Evolutionary conservation across 2,329 filamentous ascomycete species (phyloP).

Genomic region (Xylariaceae sp.): DNA sequence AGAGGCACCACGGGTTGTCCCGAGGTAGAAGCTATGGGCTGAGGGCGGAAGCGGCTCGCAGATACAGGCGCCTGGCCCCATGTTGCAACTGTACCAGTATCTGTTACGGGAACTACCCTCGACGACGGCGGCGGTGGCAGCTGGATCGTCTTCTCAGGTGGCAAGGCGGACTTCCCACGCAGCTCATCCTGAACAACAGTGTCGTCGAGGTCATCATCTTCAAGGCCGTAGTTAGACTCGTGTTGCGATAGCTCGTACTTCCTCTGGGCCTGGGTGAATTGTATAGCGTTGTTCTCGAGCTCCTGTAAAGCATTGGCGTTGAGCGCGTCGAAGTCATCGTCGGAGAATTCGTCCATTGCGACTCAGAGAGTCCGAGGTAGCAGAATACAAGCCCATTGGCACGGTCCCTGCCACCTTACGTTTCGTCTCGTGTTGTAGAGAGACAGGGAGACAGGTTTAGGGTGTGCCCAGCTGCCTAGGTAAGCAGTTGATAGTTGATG

Average conservation of each 20-base stretch:
- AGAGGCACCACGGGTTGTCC: slow-evolving; percentile 9
- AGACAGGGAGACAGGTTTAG: neutral
- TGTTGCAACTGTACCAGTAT: neutral
- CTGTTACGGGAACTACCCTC: slow-evolving; percentile 22
- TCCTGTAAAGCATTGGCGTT: slow-evolving; percentile 61
- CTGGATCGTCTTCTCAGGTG: slow-evolving; percentile 19
- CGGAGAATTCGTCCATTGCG: slow-evolving; percentile 61
- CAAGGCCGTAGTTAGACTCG: slow-evolving; percentile 48
- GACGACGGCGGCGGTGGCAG: slow-evolving; percentile 6
- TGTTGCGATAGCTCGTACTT: slow-evolving; percentile 28
- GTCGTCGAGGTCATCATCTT: slow-evolving; percentile 62
- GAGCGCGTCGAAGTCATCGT: slow-evolving; percentile 65
- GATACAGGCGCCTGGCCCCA: slow-evolving; percentile 31
- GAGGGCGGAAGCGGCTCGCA: slow-evolving; percentile 29
- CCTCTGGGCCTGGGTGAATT: slow-evolving; percentile 56
- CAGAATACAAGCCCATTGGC: slow-evolving; percentile 31
- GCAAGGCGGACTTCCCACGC: slow-evolving; percentile 42
- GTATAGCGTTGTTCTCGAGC: slow-evolving; percentile 66
- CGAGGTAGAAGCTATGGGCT: slow-evolving; percentile 15
- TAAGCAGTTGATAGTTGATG: too few relatives aligned
- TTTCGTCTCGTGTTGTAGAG: neutral
- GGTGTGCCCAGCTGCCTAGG: too few relatives aligned
- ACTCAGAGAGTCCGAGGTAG: slow-evolving; percentile 40
- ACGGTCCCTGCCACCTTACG: neutral
- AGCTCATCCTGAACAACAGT: slow-evolving; percentile 56